phyloP scores from a whole-genome alignment of 805 yeast genomes.

The Nakazawaea siamensis region DNA sequence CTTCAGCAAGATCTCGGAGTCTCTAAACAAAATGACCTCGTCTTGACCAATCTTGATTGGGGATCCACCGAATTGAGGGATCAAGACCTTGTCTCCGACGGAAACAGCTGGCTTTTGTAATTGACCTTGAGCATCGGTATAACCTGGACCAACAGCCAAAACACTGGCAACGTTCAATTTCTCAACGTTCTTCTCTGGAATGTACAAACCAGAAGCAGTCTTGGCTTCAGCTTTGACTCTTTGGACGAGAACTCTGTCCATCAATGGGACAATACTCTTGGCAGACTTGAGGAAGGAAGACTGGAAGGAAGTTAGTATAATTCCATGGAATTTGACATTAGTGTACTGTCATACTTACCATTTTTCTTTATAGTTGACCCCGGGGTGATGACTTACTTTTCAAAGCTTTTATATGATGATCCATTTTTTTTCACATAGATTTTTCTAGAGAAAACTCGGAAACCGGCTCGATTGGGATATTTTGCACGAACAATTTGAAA shows the following conservation, averaged over 20 bases:
- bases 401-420: too few relatives aligned
- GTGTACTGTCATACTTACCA: neutral
- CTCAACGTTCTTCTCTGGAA: slow-evolving; percentile 94
- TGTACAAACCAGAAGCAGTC: slow-evolving; percentile 87
- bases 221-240: slow-evolving; percentile 85
- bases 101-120: slow-evolving; percentile 65
- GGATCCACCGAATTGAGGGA: slow-evolving; percentile 92
- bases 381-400: too few relatives aligned
- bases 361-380: too few relatives aligned
- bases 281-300: slow-evolving; percentile 68
- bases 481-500: too few relatives aligned
- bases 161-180: slow-evolving; percentile 90
- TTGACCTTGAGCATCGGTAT: slow-evolving; percentile 66
- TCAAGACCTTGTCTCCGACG: slow-evolving; percentile 89
- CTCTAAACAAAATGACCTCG: slow-evolving; percentile 78
- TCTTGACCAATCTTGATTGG: slow-evolving; percentile 83
- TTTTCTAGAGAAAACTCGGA: neutral
- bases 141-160: slow-evolving; percentile 93
- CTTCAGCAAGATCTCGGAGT: slow-evolving; percentile 91
- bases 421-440: too few relatives aligned
- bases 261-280: slow-evolving; percentile 81
- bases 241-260: slow-evolving; percentile 95
- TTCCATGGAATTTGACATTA: too few relatives aligned
- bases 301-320: too few relatives aligned
- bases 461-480: too few relatives aligned